Percentiles rank a stretch among this genome's conserved stretches.
Conservation (phyloP, 805 yeast species). For the Yarrowia hollandica region DNA sequence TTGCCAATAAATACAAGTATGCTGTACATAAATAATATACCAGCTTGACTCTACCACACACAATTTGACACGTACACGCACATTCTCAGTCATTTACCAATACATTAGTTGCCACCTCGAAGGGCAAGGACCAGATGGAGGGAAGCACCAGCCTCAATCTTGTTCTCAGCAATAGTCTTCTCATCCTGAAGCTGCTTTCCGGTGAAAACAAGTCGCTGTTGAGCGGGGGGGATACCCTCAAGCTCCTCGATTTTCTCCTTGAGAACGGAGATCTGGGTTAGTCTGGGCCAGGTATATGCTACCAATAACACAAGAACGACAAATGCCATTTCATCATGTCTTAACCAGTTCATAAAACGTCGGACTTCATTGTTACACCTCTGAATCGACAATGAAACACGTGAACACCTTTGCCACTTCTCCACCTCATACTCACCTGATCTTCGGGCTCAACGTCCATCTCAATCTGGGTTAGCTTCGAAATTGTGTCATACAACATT, state of each 20-base stretch:
- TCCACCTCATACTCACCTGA: constrained; percentile 46
- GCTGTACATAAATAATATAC: background rate
- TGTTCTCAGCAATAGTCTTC: constrained; percentile 65
- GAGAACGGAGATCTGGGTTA: constrained; percentile 56
- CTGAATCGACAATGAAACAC: too few relatives aligned
- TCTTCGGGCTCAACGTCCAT: constrained; percentile 72
- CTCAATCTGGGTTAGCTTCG: constrained; percentile 49
- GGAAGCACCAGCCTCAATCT: constrained; percentile 82
- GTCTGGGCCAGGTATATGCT: too few relatives aligned
- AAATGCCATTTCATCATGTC: too few relatives aligned
- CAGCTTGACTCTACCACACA: too few relatives aligned
- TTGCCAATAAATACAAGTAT: too few relatives aligned
- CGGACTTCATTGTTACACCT: too few relatives aligned
- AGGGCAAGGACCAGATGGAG: constrained; percentile 88
- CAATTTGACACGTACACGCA: too few relatives aligned
- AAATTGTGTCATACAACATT: too few relatives aligned
- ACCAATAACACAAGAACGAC: too few relatives aligned
- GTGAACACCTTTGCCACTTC: constrained; percentile 34
- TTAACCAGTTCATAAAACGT: too few relatives aligned
- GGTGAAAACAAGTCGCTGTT: constrained; percentile 84
- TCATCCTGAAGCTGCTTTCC: constrained; percentile 94
- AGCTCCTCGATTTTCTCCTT: constrained; percentile 93
- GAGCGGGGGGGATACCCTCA: constrained; percentile 96
- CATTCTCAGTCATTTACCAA: background rate
- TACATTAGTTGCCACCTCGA: constrained; percentile 66